These are phyloP conservation scores for Teunomyces kruisii DNA, from an alignment of 805 yeast species.

Conservation along the genomic window DNA sequence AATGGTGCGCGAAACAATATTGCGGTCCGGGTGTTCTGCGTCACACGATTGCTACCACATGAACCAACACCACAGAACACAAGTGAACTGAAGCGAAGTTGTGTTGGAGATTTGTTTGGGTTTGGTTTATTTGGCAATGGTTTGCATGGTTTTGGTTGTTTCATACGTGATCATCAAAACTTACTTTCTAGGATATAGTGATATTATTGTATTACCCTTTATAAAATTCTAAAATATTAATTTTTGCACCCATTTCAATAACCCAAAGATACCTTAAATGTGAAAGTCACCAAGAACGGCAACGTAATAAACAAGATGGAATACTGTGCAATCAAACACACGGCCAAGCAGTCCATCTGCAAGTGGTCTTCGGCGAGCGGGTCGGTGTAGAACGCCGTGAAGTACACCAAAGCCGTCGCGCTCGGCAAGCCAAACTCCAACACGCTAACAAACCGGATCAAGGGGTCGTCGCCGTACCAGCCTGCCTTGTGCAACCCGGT, in stretches of 20 bases:
- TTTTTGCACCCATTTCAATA: constrained; percentile 1
- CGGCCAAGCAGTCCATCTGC: constrained; percentile 85
- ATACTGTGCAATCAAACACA: constrained; percentile 74
- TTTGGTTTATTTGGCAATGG: no score
- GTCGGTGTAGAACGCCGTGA: constrained; percentile 86
- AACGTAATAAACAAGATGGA: constrained; percentile 62
- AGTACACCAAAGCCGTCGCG: constrained; percentile 83
- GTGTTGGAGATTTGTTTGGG: no score
- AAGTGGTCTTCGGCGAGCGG: constrained; percentile 48
- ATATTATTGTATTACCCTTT: no score
- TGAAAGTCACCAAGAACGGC: constrained; percentile 74
- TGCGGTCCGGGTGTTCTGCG: no score
- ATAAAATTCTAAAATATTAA: no score
- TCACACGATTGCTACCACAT: neutral
- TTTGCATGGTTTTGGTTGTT: no score
- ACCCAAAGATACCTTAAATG: constrained; percentile 51
- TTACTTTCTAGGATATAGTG: no score
- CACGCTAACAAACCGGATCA: constrained; percentile 71
- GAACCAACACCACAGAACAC: no score
- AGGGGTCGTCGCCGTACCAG: constrained; percentile 60
- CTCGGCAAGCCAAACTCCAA: constrained; percentile 80
- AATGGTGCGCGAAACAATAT: no score
- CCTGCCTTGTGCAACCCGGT: constrained; percentile 61
- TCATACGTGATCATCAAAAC: no score
- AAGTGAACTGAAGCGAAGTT: no score